A percentile compares a stretch with the other conserved stretches of the same genome.
Evolutionary conservation across 305 asterid species (phyloP).

Genomic region (Petunia hybrid): DNA sequence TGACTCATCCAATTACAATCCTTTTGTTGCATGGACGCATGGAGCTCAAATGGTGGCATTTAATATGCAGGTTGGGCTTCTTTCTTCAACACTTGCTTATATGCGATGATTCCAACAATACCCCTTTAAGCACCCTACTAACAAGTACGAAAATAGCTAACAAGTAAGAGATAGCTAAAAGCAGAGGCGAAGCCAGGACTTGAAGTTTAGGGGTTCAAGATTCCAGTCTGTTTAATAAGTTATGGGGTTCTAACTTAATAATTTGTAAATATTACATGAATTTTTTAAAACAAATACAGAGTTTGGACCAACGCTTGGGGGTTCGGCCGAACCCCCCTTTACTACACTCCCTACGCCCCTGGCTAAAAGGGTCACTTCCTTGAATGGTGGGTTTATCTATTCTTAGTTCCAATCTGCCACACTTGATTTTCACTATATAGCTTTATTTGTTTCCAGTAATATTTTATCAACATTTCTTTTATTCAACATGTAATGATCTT

Average conservation of each 20-base stretch:
- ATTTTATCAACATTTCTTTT: too few relatives aligned
- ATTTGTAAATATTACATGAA: too few relatives aligned
- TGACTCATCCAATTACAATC: constrained; percentile 34
- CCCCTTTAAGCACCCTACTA: constrained; percentile 9
- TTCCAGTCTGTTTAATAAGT: too few relatives aligned
- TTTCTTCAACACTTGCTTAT: not conserved
- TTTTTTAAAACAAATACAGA: too few relatives aligned
- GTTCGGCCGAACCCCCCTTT: too few relatives aligned
- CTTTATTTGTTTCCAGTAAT: not conserved
- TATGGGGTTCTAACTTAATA: too few relatives aligned
- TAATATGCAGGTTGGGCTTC: constrained; percentile 32
- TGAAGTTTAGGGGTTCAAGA: too few relatives aligned
- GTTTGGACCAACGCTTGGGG: too few relatives aligned
- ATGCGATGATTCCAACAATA: not conserved
- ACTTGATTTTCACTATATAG: not conserved
- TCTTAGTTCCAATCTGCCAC: not conserved
- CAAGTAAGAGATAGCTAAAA: too few relatives aligned
- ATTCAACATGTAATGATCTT: too few relatives aligned
- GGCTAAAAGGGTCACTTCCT: not conserved
- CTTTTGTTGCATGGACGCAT: constrained; percentile 32
- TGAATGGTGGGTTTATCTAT: not conserved
- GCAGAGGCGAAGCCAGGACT: too few relatives aligned
- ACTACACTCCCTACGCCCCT: too few relatives aligned
- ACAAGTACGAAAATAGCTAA: not conserved
- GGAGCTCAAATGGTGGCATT: constrained; percentile 38